Evolutionary conservation across 208 protist genomes (phyloP), one percentile per base, ranked within the genome.

Genomic region (Leishmania lainsoni): DNA sequence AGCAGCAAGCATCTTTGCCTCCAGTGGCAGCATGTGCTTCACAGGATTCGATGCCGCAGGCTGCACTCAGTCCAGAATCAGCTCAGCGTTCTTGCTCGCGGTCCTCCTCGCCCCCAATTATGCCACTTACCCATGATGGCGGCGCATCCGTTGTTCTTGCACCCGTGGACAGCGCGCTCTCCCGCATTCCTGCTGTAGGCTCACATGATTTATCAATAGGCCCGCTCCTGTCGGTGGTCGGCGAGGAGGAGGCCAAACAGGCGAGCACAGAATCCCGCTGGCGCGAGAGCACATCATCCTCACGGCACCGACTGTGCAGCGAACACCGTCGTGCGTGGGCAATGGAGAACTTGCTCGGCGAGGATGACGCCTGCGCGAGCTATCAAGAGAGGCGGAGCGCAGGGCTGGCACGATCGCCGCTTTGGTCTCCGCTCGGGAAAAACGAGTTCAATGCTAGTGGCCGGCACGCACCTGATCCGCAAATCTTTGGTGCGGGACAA

Each of bases 401-500:
- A 20, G 56, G 5, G 54, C 10, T 39, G 74, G 20, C 56, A 29
- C 29, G 10, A 63, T 48, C 74, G 29, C 56, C 5, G 32, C 29
- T 48, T 32, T 26, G 5, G 39, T 63, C 39, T 22, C n/a, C 74
- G 26, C 35, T 5, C 3, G 42, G 3, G 32, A 5, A 29, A 9
- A 49, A 26, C 0, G 81, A 68, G 22, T 77, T 54, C 61, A 72
- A 77, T 14, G 76, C 81, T 14, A 58, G 61, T n/a, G 76, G 76
- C n/a, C 81, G 76, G 17, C 59, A 74, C 76, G 81, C 81, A n/a
- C 81, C 81, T 10, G 76, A 74, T 61, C 81, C 81, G 45, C 48
- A 66, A 51, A 66, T 80, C 16, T 80, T 84, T 12, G 16, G 49
- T 12, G 20, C 0, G 17, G 71, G 49, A 45, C 71, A 12, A 16